These are phyloP conservation scores for Plantago major DNA, from an alignment of 257 asterid genomes.

Conservation along the genomic window DNA sequence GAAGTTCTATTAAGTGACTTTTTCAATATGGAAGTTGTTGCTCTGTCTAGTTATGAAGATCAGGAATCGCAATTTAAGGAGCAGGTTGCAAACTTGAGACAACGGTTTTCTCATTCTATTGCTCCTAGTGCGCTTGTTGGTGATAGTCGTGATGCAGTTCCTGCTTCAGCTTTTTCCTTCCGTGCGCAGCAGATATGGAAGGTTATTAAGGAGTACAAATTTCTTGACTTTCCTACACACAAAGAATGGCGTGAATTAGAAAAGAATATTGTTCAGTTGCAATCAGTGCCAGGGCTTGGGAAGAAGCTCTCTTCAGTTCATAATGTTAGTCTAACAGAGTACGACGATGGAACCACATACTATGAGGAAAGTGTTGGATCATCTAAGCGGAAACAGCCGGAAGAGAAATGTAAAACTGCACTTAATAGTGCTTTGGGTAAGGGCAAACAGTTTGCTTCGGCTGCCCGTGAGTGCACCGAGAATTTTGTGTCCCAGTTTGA, in stretches of 20 bases:
- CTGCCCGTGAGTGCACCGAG: too few species aligned
- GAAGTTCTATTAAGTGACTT: constrained; percentile 87
- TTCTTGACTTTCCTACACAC: constrained; percentile 97
- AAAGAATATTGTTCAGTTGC: constrained; percentile 45
- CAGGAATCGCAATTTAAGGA: constrained; percentile 90
- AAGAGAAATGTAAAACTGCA: too few species aligned
- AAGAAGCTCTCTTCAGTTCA: constrained; percentile 49
- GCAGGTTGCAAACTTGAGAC: constrained; percentile 91
- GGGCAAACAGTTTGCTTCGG: too few species aligned
- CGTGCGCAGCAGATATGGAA: constrained; percentile 94
- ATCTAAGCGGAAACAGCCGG: too few species aligned
- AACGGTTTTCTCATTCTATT: constrained; percentile 83
- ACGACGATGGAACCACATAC: too few species aligned
- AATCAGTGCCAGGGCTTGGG: constrained; percentile 51
- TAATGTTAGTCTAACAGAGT: constrained; percentile 42
- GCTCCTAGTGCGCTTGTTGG: constrained; percentile 99
- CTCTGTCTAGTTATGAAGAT: constrained; percentile 87
- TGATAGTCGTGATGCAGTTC: constrained; percentile 97
- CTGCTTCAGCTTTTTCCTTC: constrained; percentile 94
- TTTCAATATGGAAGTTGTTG: constrained; percentile 92
- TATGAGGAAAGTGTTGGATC: too few species aligned
- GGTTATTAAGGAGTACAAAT: constrained; percentile 93
- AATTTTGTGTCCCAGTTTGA: too few species aligned
- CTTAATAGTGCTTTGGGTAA: too few species aligned
- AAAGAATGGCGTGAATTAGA: constrained; percentile 68